Conservation (phyloP, 257 asterid genomes). For the Penstemon davidsonii region DNA sequence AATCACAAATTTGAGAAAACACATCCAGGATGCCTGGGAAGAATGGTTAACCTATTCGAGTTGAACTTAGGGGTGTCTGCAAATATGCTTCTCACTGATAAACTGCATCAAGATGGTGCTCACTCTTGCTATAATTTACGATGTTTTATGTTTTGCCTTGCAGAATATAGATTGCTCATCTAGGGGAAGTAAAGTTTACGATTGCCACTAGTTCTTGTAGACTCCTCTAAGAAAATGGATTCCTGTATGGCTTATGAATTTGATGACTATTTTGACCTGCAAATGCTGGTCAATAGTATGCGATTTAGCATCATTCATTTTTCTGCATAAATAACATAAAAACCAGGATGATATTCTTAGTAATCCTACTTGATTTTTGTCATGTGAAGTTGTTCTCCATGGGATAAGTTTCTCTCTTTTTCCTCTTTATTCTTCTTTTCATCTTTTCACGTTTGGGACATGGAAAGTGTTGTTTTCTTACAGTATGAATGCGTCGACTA, state of each 20-base stretch:
- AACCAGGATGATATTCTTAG: conserved; percentile 9
- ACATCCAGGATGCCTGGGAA: conserved; percentile 86
- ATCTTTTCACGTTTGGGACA: background rate
- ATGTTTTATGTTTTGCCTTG: conserved; percentile 1
- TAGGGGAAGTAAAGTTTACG: background rate
- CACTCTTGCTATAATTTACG: conserved; percentile 8
- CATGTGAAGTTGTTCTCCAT: conserved; percentile 11
- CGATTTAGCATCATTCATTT: no score
- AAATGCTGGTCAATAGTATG: no score
- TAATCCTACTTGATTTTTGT: conserved; percentile 12
- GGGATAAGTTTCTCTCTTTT: background rate
- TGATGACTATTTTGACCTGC: no score
- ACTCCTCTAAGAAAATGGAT: background rate
- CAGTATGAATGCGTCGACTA: conserved; percentile 13
- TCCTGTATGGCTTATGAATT: background rate
- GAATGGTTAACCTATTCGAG: conserved; percentile 85
- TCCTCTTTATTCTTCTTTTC: background rate
- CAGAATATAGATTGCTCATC: conserved; percentile 18
- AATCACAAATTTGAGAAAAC: conserved; percentile 47
- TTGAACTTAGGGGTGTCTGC: conserved; percentile 63
- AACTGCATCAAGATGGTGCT: conserved; percentile 75
- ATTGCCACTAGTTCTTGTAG: conserved; percentile 5
- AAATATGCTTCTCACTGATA: conserved; percentile 72
- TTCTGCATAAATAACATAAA: background rate
- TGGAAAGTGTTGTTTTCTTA: conserved; percentile 10